These are phyloP conservation scores for Picea engelmannii DNA, from an alignment of 83 land plant genomes.

Conservation along the genomic window DNA sequence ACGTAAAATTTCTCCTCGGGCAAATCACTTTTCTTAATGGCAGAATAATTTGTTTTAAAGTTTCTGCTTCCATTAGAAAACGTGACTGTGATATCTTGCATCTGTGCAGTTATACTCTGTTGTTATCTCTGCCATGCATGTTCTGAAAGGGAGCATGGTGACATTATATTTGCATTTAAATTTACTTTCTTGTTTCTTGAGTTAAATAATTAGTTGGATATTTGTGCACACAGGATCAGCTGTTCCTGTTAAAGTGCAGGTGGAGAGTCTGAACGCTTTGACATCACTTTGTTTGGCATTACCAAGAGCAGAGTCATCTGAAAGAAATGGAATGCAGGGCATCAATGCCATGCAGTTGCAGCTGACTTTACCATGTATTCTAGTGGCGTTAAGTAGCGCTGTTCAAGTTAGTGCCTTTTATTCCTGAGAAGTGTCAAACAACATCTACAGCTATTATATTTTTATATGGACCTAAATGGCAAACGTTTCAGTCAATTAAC, in stretches of 20 bases:
- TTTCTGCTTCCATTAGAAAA: no score
- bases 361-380: conserved; percentile 49
- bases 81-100: neutral
- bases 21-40: no score
- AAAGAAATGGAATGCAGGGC: conserved; percentile 10
- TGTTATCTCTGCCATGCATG: neutral
- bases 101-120: neutral
- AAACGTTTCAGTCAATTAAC: neutral
- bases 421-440: neutral
- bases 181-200: neutral
- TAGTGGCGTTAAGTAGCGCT: conserved; percentile 46
- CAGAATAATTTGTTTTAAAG: no score
- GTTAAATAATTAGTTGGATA: neutral
- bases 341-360: conserved; percentile 26
- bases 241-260: conserved; percentile 48
- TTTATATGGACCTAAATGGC: no score
- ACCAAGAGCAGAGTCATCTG: conserved; percentile 17
- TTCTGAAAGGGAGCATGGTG: neutral
- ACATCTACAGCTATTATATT: neutral
- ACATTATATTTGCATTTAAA: neutral
- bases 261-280: conserved; percentile 54
- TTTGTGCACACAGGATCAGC: conserved; percentile 10
- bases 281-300: conserved; percentile 32
- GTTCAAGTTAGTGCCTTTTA: conserved; percentile 34
- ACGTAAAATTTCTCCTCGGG: no score